A percentile compares a stretch with the other conserved stretches of the same genome.
Conservation (phyloP, 106 monocot species). For the Acanthochlamys bracteata region DNA sequence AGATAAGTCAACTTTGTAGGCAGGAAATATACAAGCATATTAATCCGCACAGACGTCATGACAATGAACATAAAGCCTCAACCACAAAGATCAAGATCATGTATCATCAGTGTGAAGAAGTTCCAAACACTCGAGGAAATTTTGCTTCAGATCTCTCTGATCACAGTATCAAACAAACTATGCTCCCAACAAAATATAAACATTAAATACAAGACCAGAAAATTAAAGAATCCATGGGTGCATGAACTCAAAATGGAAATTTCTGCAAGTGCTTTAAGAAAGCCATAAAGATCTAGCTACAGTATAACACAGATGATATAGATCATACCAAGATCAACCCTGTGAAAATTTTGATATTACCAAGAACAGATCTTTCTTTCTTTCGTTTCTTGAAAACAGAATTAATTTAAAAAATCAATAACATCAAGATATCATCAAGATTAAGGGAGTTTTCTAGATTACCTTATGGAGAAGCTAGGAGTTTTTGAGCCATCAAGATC, state of each 20-base stretch:
- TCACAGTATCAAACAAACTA: too few species aligned
- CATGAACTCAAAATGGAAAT: neutral
- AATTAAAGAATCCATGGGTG: conserved; percentile 1
- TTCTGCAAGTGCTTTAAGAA: neutral
- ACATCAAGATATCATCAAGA: neutral
- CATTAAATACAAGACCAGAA: neutral
- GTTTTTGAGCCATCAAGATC: conserved; percentile 25
- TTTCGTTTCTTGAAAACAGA: too few species aligned
- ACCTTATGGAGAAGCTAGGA: conserved; percentile 80
- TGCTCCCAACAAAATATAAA: too few species aligned
- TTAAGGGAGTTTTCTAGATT: conserved; percentile 1
- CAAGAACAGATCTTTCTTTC: neutral
- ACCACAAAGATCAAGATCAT: neutral
- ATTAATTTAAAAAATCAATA: too few species aligned
- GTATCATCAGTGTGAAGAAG: neutral
- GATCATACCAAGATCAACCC: neutral
- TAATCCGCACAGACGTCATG: neutral
- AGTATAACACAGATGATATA: neutral
- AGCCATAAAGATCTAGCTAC: neutral
- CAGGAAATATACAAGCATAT: neutral
- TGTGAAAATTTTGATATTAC: neutral
- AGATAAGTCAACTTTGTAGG: too few species aligned
- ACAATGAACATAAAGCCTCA: too few species aligned
- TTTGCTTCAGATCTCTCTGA: neutral
- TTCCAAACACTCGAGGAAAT: neutral